These are phyloP conservation scores for Rhodotorula sp. DNA, from an alignment of 1,284 basidiomycete genomes.

Conservation along the genomic window DNA sequence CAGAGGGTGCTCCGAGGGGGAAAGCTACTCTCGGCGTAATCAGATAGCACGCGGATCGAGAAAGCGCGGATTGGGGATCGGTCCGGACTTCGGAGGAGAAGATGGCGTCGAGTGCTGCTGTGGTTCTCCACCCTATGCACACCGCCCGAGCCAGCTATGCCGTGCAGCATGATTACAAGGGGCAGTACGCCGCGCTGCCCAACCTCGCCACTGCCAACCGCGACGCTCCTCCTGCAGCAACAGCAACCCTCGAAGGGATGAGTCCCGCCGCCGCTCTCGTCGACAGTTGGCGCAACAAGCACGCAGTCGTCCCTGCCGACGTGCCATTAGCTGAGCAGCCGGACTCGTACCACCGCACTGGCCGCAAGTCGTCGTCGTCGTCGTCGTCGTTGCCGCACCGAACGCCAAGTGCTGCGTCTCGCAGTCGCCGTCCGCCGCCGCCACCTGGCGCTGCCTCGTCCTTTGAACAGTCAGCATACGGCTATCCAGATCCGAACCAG, in stretches of 20 bases:
- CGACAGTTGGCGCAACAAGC: slow-evolving; percentile 1
- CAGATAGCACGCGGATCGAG: too few relatives aligned
- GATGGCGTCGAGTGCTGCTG: neutral
- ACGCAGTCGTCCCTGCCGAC: neutral
- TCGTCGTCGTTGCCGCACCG: too few relatives aligned
- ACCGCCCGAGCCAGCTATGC: neutral
- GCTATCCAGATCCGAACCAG: too few relatives aligned
- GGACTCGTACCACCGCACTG: neutral
- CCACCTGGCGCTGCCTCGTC: too few relatives aligned
- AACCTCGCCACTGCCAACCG: neutral
- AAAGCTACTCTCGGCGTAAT: too few relatives aligned
- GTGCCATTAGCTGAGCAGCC: neutral
- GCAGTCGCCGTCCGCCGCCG: too few relatives aligned
- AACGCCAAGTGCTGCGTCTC: too few relatives aligned
- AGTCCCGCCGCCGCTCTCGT: slow-evolving; percentile 4
- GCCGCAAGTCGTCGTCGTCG: too few relatives aligned
- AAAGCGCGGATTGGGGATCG: too few relatives aligned
- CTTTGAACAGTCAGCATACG: too few relatives aligned
- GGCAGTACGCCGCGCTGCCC: neutral
- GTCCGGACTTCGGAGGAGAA: too few relatives aligned
- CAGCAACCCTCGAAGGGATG: neutral
- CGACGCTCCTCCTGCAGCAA: neutral
- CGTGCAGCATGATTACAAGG: neutral
- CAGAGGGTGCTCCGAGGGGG: too few relatives aligned
- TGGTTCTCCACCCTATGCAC: neutral